Evolutionary conservation across 768 basidiomycete species (phyloP), one percentile per base, ranked within the genome.

Genomic region (Hygrophorus pudorinus): DNA sequence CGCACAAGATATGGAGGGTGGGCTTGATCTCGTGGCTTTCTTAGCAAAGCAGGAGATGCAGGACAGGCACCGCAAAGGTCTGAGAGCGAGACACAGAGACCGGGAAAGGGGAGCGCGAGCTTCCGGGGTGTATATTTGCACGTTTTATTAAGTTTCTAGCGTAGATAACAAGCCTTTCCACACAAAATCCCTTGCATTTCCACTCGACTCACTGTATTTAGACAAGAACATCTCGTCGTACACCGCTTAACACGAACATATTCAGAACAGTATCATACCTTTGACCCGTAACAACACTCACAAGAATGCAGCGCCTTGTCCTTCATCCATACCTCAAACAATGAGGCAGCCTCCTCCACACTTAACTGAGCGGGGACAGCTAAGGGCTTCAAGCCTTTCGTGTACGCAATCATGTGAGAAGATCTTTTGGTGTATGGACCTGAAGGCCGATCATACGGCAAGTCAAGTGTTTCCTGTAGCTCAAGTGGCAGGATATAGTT

Each of bases 161-260:
- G 46, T 65, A 0, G 64, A 51, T 55, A 78, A 55, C 40, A 85
- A 53, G 1, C 80, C 81, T 40, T 73, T 76, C 73, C 75, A 76
- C 32, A 86, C 81, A 52, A 93, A 88, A 46, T 83, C 79, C 48
- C 82, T 68, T 10, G 88, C 70, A 59, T 91, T 91, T 34, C 89
- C 90, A 43, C 71, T 72, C 5, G 82, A 74, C 54, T 88, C 83
- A 1, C 76, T 74, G 51, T 85, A 90, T 59, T 86, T 88, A 8
- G 78, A 65, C 56, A 92, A 61, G 65, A 92, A 91, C 11, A 78
- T 51, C 57, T 85, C 81, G 54, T 94, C 90, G 46, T 67, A 59
- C 20, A 53, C 48, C 7, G 59, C 68, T 70, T 10, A 18, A 31
- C 38, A 24, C 24, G 8, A 20, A 49, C 41, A 43, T 45, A 5